Percentiles rank a stretch among this genome's conserved stretches.
Evolutionary conservation across 2,329 filamentous ascomycete genomes (phyloP).

Genomic region (Pseudopyricularia cyperi): DNA sequence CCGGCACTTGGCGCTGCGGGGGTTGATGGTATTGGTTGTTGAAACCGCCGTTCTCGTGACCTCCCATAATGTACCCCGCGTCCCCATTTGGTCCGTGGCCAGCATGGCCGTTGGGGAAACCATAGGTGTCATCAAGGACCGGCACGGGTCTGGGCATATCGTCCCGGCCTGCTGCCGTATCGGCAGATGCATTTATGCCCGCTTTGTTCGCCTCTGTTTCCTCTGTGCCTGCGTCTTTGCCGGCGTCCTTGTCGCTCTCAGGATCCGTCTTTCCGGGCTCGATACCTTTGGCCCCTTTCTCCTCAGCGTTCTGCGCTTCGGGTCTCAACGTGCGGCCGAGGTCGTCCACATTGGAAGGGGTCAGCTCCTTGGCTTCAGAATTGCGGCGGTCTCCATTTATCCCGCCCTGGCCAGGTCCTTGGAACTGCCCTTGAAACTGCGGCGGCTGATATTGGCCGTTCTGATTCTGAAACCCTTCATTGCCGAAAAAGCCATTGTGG

Average conservation of each 20-base stretch:
- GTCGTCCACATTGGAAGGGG: constrained; percentile 14
- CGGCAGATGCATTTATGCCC: constrained; percentile 11
- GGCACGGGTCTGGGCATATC: not conserved
- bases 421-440: not conserved
- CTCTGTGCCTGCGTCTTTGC: not conserved
- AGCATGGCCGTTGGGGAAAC: not conserved
- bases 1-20: constrained; percentile 10
- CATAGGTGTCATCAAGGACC: constrained; percentile 1
- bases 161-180: not conserved
- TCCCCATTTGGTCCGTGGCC: not conserved
- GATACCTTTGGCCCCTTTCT: constrained; percentile 6
- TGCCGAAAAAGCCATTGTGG: constrained; percentile 16
- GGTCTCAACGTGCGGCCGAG: constrained; percentile 15
- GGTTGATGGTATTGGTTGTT: not conserved
- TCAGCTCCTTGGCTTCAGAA: constrained; percentile 1
- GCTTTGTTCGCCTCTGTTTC: constrained; percentile 10
- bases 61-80: not conserved
- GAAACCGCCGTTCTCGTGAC: not conserved
- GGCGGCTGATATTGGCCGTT: constrained; percentile 11
- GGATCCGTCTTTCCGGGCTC: not conserved
- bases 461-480: constrained; percentile 15
- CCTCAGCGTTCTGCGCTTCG: constrained; percentile 6
- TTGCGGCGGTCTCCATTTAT: not conserved
- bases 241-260: not conserved
- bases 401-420: constrained; percentile 1